A percentile compares a stretch with the other conserved stretches of the same genome.
Conservation (phyloP, 106 monocot species). For the Dendrobium nobile region DNA sequence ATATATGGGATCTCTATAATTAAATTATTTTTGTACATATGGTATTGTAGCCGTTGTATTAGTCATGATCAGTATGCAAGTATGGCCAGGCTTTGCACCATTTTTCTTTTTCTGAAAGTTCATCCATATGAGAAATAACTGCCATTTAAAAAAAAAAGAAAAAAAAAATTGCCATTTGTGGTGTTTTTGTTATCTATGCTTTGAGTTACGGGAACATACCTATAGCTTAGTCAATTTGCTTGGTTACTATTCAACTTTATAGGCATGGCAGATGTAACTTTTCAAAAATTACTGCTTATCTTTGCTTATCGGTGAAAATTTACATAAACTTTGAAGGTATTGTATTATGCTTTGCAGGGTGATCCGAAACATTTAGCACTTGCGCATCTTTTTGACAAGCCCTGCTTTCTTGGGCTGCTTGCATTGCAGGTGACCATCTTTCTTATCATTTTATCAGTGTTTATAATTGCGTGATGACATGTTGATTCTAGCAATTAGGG, state of each 20-base stretch:
- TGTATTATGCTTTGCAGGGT: slow-evolving; percentile 42
- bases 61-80: background rate
- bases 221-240: background rate
- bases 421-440: slow-evolving; percentile 58
- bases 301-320: background rate
- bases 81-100: background rate
- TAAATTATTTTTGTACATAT: too few relatives aligned
- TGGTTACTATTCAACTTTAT: background rate
- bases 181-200: too few relatives aligned
- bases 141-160: background rate
- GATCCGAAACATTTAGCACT: slow-evolving; percentile 79
- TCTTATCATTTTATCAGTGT: background rate
- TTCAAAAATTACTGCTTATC: background rate
- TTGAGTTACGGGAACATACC: background rate
- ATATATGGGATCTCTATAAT: too few relatives aligned
- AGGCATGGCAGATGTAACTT: background rate
- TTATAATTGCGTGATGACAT: background rate
- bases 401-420: slow-evolving; percentile 95
- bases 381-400: slow-evolving; percentile 98
- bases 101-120: background rate
- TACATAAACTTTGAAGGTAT: background rate
- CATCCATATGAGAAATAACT: background rate
- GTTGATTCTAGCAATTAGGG: background rate
- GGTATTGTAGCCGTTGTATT: background rate
- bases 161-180: background rate